Conservation (phyloP, 106 monocot species). For the Platanthera guangdongensis region DNA sequence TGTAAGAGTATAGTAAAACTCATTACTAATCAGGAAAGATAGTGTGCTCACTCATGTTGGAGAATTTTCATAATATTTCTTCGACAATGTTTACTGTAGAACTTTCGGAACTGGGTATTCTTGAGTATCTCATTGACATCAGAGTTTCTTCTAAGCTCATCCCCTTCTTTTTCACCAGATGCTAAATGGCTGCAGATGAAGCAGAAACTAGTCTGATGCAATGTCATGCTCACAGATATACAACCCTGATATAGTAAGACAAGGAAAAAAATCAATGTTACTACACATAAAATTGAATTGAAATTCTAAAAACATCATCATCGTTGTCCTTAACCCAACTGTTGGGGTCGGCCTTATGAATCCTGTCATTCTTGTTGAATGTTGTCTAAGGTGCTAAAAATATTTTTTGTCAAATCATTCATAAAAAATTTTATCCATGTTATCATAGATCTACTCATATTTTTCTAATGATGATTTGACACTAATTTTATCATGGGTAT, state of each 20-base stretch:
- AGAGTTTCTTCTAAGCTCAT: constrained; percentile 53
- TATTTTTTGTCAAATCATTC: no score
- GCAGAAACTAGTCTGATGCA: constrained; percentile 66
- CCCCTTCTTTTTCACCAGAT: constrained; percentile 70
- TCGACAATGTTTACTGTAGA: constrained; percentile 28
- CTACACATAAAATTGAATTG: background rate
- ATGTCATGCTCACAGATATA: constrained; percentile 66
- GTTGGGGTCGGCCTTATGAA: no score
- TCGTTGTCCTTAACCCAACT: no score
- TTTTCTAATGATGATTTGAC: no score
- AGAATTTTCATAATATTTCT: constrained; percentile 50
- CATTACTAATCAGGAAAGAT: background rate
- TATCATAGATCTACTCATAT: no score
- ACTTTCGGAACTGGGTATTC: constrained; percentile 47
- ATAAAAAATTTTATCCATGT: no score
- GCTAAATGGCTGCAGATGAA: constrained; percentile 66
- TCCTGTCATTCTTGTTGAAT: no score
- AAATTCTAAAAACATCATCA: background rate
- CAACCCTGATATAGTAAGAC: constrained; percentile 41
- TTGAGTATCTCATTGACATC: constrained; percentile 65
- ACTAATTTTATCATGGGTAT: no score
- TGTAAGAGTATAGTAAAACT: background rate
- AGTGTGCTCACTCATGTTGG: constrained; percentile 57
- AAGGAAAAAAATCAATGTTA: background rate
- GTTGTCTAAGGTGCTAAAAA: no score